phyloP scores from a whole-genome alignment of 1,284 basidiomycete species.

The Cryptococcus maquisensis region DNA sequence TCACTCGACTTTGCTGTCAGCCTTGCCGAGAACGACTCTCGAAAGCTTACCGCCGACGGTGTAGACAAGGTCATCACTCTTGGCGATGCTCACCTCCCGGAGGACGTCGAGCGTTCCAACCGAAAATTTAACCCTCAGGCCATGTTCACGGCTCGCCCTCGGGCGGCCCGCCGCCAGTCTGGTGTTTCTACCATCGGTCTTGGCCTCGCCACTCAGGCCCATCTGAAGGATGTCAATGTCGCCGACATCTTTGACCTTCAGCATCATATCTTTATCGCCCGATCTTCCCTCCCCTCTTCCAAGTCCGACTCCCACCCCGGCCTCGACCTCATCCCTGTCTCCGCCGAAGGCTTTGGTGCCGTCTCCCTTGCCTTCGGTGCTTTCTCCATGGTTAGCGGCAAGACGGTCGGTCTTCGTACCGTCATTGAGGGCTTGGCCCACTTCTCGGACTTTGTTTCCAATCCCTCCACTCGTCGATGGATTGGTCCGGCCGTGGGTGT shows the following conservation, averaged over 20 bases:
- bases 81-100: conserved; percentile 75
- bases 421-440: conserved; percentile 72
- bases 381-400: conserved; percentile 77
- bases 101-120: conserved; percentile 70
- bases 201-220: conserved; percentile 38
- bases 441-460: conserved; percentile 72
- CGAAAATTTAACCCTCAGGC: conserved; percentile 91
- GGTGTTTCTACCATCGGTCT: conserved; percentile 42
- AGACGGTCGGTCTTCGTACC: conserved; percentile 70
- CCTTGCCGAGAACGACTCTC: conserved; percentile 78
- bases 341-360: conserved; percentile 60
- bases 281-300: conserved; percentile 54
- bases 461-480: conserved; percentile 81
- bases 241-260: conserved; percentile 86
- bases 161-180: conserved; percentile 49
- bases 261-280: conserved; percentile 60
- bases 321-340: conserved; percentile 32
- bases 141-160: conserved; percentile 76
- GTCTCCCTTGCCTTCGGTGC: conserved; percentile 77
- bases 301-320: conserved; percentile 10
- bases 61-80: conserved; percentile 67
- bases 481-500: conserved; percentile 73
- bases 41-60: conserved; percentile 63
- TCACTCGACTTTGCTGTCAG: conserved; percentile 80
- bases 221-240: conserved; percentile 47